Conservation (phyloP, 768 basidiomycete genomes). For the Pleurotus sapidus region DNA sequence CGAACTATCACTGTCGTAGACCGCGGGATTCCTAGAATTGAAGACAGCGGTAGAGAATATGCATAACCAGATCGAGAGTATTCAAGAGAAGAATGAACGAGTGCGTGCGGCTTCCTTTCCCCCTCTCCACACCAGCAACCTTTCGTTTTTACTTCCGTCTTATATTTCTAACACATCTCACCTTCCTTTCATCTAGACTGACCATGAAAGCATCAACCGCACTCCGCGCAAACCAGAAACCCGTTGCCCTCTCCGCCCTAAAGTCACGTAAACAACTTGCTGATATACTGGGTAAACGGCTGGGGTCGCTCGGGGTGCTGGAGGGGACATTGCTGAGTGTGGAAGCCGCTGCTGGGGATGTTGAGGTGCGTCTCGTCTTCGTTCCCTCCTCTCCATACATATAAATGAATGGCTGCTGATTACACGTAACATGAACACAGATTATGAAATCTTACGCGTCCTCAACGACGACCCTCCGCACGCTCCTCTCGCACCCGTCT, state of each 20-base stretch:
- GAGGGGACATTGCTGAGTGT: conserved; percentile 77
- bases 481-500: conserved; percentile 77
- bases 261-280: conserved; percentile 80
- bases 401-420: not conserved
- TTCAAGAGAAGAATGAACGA: conserved; percentile 75
- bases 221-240: conserved; percentile 67
- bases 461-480: conserved; percentile 72
- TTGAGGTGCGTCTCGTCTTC: conserved; percentile 55
- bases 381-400: not conserved
- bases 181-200: conserved; percentile 40
- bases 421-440: conserved; percentile 33
- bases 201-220: conserved; percentile 64
- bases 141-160: too few relatives aligned
- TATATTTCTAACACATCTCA: too few relatives aligned
- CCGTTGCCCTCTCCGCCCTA: conserved; percentile 73
- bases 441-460: conserved; percentile 86
- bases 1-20: conserved; percentile 74
- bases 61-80: conserved; percentile 60
- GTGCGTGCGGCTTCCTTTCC: conserved; percentile 37
- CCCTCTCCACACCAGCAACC: not conserved
- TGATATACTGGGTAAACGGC: conserved; percentile 70
- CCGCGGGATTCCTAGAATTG: conserved; percentile 74
- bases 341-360: conserved; percentile 85
- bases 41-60: conserved; percentile 68
- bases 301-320: conserved; percentile 71